Conservation (phyloP, 108 stramenopile genomes). For the Pseudonitzschia multistriata region DNA sequence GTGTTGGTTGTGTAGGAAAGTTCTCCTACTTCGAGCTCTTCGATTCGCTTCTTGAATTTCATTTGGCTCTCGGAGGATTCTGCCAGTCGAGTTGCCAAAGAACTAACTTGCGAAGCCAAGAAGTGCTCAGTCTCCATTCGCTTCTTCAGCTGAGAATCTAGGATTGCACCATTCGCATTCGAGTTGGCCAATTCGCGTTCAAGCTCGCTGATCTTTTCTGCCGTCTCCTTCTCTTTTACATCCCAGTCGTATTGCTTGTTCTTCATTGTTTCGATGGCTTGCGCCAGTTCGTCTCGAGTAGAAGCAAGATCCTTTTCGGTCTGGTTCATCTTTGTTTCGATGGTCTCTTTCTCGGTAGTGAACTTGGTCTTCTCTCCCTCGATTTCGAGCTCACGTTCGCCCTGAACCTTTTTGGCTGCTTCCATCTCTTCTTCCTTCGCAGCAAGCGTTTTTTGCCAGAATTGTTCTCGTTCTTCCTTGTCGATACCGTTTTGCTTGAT, state of each 20-base stretch:
- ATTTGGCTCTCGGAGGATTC: conserved; percentile 32
- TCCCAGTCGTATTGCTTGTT: conserved; percentile 37
- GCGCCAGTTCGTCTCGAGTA: conserved; percentile 9
- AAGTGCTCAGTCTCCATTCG: conserved; percentile 68
- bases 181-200: conserved; percentile 54
- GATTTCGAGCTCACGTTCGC: conserved; percentile 10
- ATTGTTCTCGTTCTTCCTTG: conserved; percentile 55
- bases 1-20: conserved; percentile 42
- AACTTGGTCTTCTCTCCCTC: conserved; percentile 14
- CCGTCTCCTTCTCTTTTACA: conserved; percentile 27
- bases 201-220: conserved; percentile 17
- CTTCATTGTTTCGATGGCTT: not conserved
- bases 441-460: conserved; percentile 64
- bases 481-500: conserved; percentile 29
- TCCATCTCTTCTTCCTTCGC: conserved; percentile 54
- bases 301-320: conserved; percentile 9
- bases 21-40: conserved; percentile 58
- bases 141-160: conserved; percentile 75
- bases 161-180: conserved; percentile 46
- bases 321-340: conserved; percentile 11
- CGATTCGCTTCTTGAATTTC: conserved; percentile 37
- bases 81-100: conserved; percentile 57
- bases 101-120: conserved; percentile 58
- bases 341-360: conserved; percentile 16
- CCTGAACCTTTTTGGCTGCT: conserved; percentile 11